Evolutionary conservation across 257 asterid genomes (phyloP).

Genomic region (Scutellaria galericulata): DNA sequence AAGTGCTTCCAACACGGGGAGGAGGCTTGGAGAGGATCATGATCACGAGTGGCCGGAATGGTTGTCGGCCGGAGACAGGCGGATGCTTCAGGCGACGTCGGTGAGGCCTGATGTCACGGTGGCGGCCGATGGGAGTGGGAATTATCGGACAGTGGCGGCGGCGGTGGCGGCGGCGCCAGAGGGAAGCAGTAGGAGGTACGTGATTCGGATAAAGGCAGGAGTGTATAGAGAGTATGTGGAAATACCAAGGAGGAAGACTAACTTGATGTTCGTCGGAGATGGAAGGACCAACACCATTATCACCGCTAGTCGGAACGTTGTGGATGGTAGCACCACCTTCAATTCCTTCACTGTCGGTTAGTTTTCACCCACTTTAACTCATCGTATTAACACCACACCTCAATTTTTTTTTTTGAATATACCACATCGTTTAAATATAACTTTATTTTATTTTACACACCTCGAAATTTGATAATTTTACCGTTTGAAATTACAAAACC

Average conservation of each 20-base stretch:
- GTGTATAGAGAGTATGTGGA: constrained; percentile 63
- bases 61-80: constrained; percentile 62
- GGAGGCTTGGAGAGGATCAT: constrained; percentile 44
- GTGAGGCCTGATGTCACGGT: constrained; percentile 61
- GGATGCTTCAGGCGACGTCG: constrained; percentile 57
- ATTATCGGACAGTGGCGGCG: constrained; percentile 45
- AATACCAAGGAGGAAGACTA: constrained; percentile 49
- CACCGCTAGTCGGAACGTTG: constrained; percentile 55
- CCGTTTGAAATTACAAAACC: too few species aligned
- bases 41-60: constrained; percentile 56
- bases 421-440: too few species aligned
- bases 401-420: too few species aligned
- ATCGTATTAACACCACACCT: background rate
- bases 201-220: constrained; percentile 60
- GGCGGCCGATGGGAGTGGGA: constrained; percentile 72
- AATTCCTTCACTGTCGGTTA: constrained; percentile 68
- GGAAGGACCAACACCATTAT: constrained; percentile 58
- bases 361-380: background rate
- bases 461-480: too few species aligned
- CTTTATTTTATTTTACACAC: too few species aligned
- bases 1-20: constrained; percentile 4
- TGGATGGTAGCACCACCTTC: constrained; percentile 69
- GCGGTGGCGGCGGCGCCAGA: constrained; percentile 66
- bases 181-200: constrained; percentile 52
- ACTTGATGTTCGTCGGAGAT: constrained; percentile 67